Evolutionary conservation across 2,329 filamentous ascomycete species (phyloP), one percentile per base, ranked within the genome.

Genomic region (Talaromyces marneffei): DNA sequence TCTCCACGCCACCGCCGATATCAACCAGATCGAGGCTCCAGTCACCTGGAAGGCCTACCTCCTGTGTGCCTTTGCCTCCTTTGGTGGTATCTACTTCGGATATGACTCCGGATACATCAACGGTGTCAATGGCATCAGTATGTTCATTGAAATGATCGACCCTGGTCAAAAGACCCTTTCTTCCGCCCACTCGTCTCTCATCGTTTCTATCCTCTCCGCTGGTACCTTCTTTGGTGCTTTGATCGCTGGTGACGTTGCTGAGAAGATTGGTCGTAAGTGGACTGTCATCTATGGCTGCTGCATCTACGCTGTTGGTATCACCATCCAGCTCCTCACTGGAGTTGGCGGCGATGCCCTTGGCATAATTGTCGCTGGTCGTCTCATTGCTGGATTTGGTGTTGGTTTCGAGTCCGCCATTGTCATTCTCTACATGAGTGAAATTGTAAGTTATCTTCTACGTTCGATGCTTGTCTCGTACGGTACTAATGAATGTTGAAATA

Each of bases 341-440:
- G 73, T 80, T 59, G 78, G 89, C 16, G 84, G 80, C 62, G 69
- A 68, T 40, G 74, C 79, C 58, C 78, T 89, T 12, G 84, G 80
- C 61, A 79, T 85, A 64, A 85, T 92, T 63, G 87, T 90, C 23
- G 83, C 84, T 62, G 90, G 90, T 73, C 89, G 89, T 82, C 77
- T 92, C 62, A 77, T 93, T 68, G 87, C 89, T 53, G 90, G 90
- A 73, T 74, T 91, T 61, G 90, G 90, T 81, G 88, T 92, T 69
- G 90, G 89, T 71, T 91, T 91, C 72, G 88, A 90, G 67, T 91
- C 88, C 8, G 88, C 89, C 69, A 86, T 91, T 69, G 86, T 92
- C 75, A 90, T 92, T 71, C 81, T 92, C 64, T 92, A 94, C 84
- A 93, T 94, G 90, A 91, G 87, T 54, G 90, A 92, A 78, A 90